A percentile compares a stretch with the other conserved stretches of the same genome.
These are phyloP conservation scores for Colletotrichum shisoi DNA, from an alignment of 2,329 filamentous ascomycete genomes.

Conservation along the genomic window DNA sequence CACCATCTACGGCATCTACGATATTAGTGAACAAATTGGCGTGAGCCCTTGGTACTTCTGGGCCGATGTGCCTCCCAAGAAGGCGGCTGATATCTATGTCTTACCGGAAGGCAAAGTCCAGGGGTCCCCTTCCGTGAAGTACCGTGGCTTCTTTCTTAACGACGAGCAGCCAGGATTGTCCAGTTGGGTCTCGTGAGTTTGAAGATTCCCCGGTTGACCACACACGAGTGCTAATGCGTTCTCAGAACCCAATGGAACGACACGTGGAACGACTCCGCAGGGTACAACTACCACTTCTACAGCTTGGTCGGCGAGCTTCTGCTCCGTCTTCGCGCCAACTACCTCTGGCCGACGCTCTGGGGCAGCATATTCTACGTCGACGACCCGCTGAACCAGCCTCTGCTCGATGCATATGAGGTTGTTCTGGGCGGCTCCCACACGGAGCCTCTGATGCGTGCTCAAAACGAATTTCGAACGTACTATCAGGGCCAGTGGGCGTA, in stretches of 20 bases:
- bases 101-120: conserved; percentile 63
- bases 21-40: conserved; percentile 76
- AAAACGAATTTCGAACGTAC: conserved; percentile 63
- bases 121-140: conserved; percentile 69
- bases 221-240: background rate
- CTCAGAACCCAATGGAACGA: conserved; percentile 50
- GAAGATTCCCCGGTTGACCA: fast-evolving
- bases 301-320: conserved; percentile 74
- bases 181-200: conserved; percentile 63
- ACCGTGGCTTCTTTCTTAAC: conserved; percentile 75
- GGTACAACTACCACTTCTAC: conserved; percentile 71
- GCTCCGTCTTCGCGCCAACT: conserved; percentile 74
- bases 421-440: conserved; percentile 77
- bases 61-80: conserved; percentile 66
- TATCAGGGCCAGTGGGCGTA: conserved; percentile 73
- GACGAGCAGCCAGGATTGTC: conserved; percentile 74
- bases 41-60: conserved; percentile 76
- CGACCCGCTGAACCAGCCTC: conserved; percentile 71
- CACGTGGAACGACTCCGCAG: conserved; percentile 55
- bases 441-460: conserved; percentile 72
- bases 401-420: conserved; percentile 77
- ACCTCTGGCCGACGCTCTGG: conserved; percentile 78
- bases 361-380: conserved; percentile 76
- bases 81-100: conserved; percentile 63
- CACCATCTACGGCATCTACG: conserved; percentile 75